Base-by-base conservation (phyloP, 2,329 filamentous ascomycete genomes). In the Diplodia sapinea region DNA sequence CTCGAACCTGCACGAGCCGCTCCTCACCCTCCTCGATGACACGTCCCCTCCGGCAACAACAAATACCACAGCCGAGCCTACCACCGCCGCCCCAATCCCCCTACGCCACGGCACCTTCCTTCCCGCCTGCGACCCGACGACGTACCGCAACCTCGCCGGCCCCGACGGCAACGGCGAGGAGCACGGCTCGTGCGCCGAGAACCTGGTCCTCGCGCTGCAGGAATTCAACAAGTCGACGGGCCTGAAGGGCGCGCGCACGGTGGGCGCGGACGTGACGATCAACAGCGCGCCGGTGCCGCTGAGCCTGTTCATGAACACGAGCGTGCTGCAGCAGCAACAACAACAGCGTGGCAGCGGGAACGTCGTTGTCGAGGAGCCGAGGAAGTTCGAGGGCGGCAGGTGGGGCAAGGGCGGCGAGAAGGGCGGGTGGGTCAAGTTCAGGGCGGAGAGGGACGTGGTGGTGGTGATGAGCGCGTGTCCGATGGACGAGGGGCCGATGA, bases 111-210 rank as follows among this genome's bases (percentile, higher is more conserved):
- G 83, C 70, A 83, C 81, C 0, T 70, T 83, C 38, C 82, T 82
- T 26, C 78, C 82, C 4, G 82, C 82, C 3, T 84, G 82, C 70
- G 82, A 83, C 68, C 81, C 81, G 11, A 75, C 76, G 47, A 72
- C 80, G 3, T 83, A 83, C 72, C 72, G 75, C 7, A 75, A 74
- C 0, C 73, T 84, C 0, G 49, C 55, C 6, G 40, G 36, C 17
- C 31, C 47, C 2, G 80, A 80, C 7, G 75, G 81, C 4, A 77
- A 80, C 49, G 82, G 81, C 70, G 80, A 79, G 33, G 77, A 82
- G 65, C 82, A 83, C 69, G 81, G 82, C 29, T 79, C 76, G 38
- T 84, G 82, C 71, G 82, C 82, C 0, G 81, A 83, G 72, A 84
- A 84, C 70, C 77, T 83, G 4, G 81, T 83, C 1, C 77, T 83